Conservation (phyloP, 2,329 filamentous ascomycete genomes). For the Acrodontium crateriforme region DNA sequence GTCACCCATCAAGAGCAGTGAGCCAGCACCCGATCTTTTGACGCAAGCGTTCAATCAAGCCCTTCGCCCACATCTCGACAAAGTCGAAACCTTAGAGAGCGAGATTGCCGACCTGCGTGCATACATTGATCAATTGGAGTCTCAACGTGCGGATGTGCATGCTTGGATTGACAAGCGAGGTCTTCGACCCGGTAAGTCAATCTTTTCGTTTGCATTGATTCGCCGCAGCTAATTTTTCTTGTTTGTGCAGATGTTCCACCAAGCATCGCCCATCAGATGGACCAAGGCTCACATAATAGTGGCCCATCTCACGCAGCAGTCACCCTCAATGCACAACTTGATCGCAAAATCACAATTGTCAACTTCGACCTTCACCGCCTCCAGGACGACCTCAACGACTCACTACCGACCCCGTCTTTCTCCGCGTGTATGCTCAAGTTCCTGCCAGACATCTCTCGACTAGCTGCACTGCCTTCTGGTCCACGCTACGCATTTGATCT, state of each 20-base stretch:
- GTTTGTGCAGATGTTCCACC: conserved; percentile 33
- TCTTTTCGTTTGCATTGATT: background rate
- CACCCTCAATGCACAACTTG: conserved; percentile 41
- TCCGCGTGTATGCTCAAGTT: conserved; percentile 41
- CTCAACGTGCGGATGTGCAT: conserved; percentile 38
- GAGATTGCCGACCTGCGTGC: conserved; percentile 37
- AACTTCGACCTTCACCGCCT: conserved; percentile 44
- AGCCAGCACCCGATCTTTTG: conserved; percentile 37
- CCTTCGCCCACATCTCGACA: conserved; percentile 37
- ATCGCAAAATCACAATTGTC: conserved; percentile 44
- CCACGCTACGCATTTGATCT: conserved; percentile 40
- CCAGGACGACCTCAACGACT: conserved; percentile 42
- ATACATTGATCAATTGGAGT: conserved; percentile 38
- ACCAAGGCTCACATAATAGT: conserved; percentile 26
- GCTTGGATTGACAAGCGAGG: conserved; percentile 43
- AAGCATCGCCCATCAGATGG: conserved; percentile 39
- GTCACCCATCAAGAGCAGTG: conserved; percentile 8
- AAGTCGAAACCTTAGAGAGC: conserved; percentile 37
- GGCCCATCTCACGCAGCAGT: conserved; percentile 32
- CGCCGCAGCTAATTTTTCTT: conserved; percentile 2
- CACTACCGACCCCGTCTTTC: conserved; percentile 39
- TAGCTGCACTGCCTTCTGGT: conserved; percentile 33
- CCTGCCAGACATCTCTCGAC: conserved; percentile 38
- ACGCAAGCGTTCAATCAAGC: conserved; percentile 40
- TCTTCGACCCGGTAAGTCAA: conserved; percentile 34